Evolutionary conservation across 2,329 filamentous ascomycete species (phyloP).

Genomic region (Fusarium bulbicola): DNA sequence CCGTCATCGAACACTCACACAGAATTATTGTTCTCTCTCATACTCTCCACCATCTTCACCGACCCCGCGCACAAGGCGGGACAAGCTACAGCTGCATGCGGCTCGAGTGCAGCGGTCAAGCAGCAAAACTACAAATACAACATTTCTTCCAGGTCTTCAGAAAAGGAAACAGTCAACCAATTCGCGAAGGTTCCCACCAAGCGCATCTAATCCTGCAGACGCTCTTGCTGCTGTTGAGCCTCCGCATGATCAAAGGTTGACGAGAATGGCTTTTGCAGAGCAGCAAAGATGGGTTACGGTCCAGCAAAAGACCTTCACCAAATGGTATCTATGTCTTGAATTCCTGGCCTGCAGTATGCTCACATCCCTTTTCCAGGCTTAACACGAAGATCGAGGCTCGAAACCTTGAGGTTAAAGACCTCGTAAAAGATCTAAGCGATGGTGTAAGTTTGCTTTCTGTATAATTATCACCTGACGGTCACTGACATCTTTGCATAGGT

Average conservation of each 20-base stretch:
- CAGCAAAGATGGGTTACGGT: slow-evolving; percentile 78
- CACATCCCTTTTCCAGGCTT: slow-evolving; percentile 67
- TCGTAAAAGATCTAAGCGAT: slow-evolving; percentile 90
- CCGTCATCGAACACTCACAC: slow-evolving; percentile 34
- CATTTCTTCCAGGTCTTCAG: slow-evolving; percentile 37
- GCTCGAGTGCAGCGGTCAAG: slow-evolving; percentile 57
- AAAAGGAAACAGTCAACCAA: slow-evolving; percentile 36
- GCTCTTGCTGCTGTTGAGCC: slow-evolving; percentile 57
- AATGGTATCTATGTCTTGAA: slow-evolving; percentile 67
- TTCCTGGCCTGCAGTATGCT: neutral
- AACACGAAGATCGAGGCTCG: slow-evolving; percentile 92
- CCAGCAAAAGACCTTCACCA: slow-evolving; percentile 99
- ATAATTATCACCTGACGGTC: neutral
- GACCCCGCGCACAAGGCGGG: slow-evolving; percentile 52
- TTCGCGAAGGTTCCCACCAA: slow-evolving; percentile 44
- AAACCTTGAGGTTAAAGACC: slow-evolving; percentile 82
- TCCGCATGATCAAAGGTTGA: slow-evolving; percentile 59
- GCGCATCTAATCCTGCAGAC: slow-evolving; percentile 51
- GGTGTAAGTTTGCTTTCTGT: slow-evolving; percentile 71
- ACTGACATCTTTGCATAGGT: slow-evolving; percentile 64
- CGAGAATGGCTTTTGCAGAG: slow-evolving; percentile 71
- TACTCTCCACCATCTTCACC: slow-evolving; percentile 41
- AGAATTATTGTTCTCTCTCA: slow-evolving; percentile 29
- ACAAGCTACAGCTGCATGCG: slow-evolving; percentile 61
- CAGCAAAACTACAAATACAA: slow-evolving; percentile 44